Evolutionary conservation across 1,139 yeast genomes (phyloP), one percentile per base, ranked within the genome.

Genomic region (Hemisphaericaspora xylanilytica): DNA sequence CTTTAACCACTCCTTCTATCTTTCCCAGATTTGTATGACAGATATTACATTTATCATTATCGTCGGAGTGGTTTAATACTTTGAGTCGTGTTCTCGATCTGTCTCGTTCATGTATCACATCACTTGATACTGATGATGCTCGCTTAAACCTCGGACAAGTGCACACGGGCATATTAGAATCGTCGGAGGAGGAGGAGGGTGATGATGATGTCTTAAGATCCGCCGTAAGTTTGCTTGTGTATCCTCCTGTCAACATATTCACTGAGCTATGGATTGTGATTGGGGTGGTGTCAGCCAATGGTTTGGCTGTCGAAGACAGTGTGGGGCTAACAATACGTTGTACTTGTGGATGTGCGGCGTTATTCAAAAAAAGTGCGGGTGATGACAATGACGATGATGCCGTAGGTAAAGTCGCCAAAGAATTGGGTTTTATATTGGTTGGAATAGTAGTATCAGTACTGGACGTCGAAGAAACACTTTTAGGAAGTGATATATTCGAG

Each of bases 91-190:
- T 74, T 35, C 72, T 51, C 43, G 70, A 70, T 30, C 76, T 51
- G 44, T 70, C 77, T 32, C 77, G 50, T 47, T 71, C 76, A 47
- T 67, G 67, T 10, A 65, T 32, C 28, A 61, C 53, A 46, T 70
- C 77, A 44, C 69, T 70, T 9, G 76, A 70, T 3, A n/a, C n/a
- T n/a, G 75, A 69, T 1, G 69, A 62, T 1, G 75, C 61, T 24
- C 78, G 48, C 46, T 72, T 72, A 28, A 46, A 45, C n/a, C 31
- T 28, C 12, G 25, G 32, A 25, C 13, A 28, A 18, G 14, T 28
- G 28, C n/a, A 25, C 36, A 15, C 5, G 20, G 32, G 10, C 33
- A 20, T 13, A 4, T 17, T 14, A 12, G 22, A n/a, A 22, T 7
- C 10, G 22, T 15, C n/a, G 33, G 20, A 6, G 21, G 21, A 20